These are phyloP conservation scores for Spinacia oleracea DNA, from an alignment of 179 eudicot genomes.

Conservation along the genomic window DNA sequence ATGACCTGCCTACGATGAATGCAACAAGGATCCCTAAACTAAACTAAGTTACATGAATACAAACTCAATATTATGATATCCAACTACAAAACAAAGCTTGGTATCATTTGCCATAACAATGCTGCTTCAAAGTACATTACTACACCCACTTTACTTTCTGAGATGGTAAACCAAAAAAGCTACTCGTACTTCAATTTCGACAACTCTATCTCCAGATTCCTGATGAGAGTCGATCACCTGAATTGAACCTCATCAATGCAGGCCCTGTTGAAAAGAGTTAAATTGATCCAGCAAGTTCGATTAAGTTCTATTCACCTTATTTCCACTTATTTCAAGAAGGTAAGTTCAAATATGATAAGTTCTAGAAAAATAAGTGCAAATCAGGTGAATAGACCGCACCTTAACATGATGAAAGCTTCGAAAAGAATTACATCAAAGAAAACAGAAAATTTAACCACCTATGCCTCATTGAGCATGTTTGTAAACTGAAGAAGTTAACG, in stretches of 20 bases:
- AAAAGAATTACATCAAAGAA: neutral
- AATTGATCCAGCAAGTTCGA: neutral
- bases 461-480: neutral
- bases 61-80: neutral
- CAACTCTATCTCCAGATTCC: neutral
- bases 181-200: neutral
- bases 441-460: neutral
- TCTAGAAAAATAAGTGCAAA: too few relatives aligned
- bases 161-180: neutral
- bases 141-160: slow-evolving; percentile 8
- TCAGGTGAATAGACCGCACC: too few relatives aligned
- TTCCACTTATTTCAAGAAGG: too few relatives aligned
- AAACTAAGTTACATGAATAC: slow-evolving; percentile 17
- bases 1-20: neutral
- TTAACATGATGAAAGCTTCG: neutral
- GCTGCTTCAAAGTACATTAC: slow-evolving; percentile 14
- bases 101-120: slow-evolving; percentile 11
- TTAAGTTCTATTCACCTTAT: too few relatives aligned
- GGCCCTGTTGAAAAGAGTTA: slow-evolving; percentile 17
- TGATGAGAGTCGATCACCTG: neutral
- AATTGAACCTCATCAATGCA: neutral
- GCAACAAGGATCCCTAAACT: slow-evolving; percentile 8
- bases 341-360: too few relatives aligned
- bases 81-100: neutral
- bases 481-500: neutral